Percentiles rank a stretch among this genome's conserved stretches.
Conservation (phyloP, 2,329 filamentous ascomycete genomes). For the Paraconiothyrium brasiliense region DNA sequence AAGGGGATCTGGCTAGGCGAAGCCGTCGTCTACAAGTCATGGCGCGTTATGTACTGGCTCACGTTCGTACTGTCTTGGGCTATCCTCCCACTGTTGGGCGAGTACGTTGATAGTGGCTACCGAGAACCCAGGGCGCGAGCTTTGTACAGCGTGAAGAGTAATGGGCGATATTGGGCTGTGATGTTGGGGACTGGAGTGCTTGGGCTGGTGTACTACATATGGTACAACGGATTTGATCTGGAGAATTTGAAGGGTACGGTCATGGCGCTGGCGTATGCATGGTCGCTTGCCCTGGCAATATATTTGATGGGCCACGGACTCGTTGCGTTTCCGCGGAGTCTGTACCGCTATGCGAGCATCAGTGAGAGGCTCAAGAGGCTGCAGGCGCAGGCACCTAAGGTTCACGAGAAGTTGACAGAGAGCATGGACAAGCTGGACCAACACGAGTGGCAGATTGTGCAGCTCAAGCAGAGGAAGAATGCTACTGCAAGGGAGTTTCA, state of each 20-base stretch:
- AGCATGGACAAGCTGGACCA: conserved; percentile 81
- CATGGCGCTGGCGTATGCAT: conserved; percentile 95
- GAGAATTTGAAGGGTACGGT: conserved; percentile 81
- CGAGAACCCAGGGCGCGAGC: conserved; percentile 83
- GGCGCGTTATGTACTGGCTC: conserved; percentile 97
- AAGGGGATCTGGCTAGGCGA: conserved; percentile 88
- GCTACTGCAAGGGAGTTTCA: conserved; percentile 78
- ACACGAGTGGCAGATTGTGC: conserved; percentile 80
- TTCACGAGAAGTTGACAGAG: conserved; percentile 89
- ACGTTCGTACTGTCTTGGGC: conserved; percentile 96
- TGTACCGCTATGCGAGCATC: conserved; percentile 82
- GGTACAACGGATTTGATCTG: conserved; percentile 77
- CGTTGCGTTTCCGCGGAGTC: conserved; percentile 83
- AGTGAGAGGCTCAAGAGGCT: conserved; percentile 77
- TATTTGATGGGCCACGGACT: conserved; percentile 98
- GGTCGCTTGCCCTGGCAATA: conserved; percentile 89
- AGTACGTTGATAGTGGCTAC: conserved; percentile 94
- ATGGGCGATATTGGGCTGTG: conserved; percentile 87
- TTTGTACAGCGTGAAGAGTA: conserved; percentile 84
- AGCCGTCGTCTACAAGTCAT: conserved; percentile 81
- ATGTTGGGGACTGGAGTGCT: conserved; percentile 74
- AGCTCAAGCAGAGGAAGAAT: conserved; percentile 82
- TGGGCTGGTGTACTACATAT: conserved; percentile 83
- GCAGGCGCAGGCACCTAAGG: conserved; percentile 79
- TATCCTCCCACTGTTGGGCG: conserved; percentile 89